Evolutionary conservation across 1,284 basidiomycete species (phyloP).

Genomic region (Malassezia vespertilionis): DNA sequence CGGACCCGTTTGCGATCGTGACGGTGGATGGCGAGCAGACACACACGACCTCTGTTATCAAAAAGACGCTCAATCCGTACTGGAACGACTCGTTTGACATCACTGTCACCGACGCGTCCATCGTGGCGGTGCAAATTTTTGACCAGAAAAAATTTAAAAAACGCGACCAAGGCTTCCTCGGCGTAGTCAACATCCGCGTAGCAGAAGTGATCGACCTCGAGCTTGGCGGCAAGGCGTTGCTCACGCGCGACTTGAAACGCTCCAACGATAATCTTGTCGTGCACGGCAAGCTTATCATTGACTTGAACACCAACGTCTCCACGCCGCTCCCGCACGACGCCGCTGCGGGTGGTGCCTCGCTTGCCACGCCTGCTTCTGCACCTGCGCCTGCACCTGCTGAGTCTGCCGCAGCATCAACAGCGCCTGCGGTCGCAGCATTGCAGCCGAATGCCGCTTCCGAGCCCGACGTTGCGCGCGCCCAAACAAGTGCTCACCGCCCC

Average conservation of each 20-base stretch:
- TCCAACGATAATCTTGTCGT: slow-evolving; percentile 47
- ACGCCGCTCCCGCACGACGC: slow-evolving; percentile 12
- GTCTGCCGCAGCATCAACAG: background rate
- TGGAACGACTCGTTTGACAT: slow-evolving; percentile 47
- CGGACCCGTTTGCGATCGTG: slow-evolving; percentile 86
- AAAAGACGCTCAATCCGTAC: slow-evolving; percentile 47
- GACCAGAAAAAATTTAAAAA: slow-evolving; percentile 95
- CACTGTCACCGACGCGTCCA: slow-evolving; percentile 75
- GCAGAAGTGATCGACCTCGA: slow-evolving; percentile 80
- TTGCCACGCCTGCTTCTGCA: slow-evolving; percentile 33
- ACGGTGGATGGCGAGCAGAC: slow-evolving; percentile 90
- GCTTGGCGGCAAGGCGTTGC: slow-evolving; percentile 69
- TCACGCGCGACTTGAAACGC: slow-evolving; percentile 46
- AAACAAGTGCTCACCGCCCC: background rate
- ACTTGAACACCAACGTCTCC: slow-evolving; percentile 46
- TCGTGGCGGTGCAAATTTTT: slow-evolving; percentile 86
- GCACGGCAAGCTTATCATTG: slow-evolving; percentile 47
- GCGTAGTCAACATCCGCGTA: slow-evolving; percentile 82
- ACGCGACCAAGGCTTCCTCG: slow-evolving; percentile 85
- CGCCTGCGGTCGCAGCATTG: no score
- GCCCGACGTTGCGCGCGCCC: background rate
- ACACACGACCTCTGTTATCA: slow-evolving; percentile 61
- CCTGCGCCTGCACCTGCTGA: slow-evolving; percentile 3
- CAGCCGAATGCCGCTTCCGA: background rate
- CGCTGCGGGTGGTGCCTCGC: slow-evolving; percentile 14